These are phyloP conservation scores for Cryphonectria radicalis DNA, from an alignment of 2,329 filamentous ascomycete species.

Conservation along the genomic window DNA sequence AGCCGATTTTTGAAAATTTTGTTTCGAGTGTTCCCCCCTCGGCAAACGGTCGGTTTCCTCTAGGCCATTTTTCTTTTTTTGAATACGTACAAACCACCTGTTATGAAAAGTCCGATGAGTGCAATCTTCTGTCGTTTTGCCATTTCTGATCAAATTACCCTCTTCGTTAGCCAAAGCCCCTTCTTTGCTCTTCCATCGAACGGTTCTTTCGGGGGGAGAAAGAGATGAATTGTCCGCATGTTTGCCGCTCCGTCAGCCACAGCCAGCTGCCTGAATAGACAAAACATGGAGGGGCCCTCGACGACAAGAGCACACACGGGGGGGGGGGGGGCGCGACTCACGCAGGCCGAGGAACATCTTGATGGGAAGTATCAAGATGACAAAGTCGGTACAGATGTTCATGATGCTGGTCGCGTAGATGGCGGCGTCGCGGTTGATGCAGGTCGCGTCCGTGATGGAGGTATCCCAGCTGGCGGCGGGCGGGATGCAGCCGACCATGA, in stretches of 20 bases:
- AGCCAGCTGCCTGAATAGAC: too few relatives aligned
- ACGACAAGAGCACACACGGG: neutral
- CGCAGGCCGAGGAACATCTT: neutral
- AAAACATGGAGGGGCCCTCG: too few relatives aligned
- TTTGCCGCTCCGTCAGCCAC: too few relatives aligned
- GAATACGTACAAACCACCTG: conserved; percentile 2
- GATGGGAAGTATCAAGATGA: neutral
- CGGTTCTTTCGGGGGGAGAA: too few relatives aligned
- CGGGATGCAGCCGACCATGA: conserved; percentile 3
- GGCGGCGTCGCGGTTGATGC: conserved; percentile 2
- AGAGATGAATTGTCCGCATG: too few relatives aligned
- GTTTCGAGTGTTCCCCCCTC: neutral
- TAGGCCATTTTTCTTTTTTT: neutral
- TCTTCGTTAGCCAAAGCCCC: neutral
- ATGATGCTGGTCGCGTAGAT: conserved; percentile 1
- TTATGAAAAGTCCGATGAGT: neutral
- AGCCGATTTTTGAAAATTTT: neutral
- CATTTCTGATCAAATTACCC: neutral
- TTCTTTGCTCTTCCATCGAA: too few relatives aligned
- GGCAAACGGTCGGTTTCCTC: neutral
- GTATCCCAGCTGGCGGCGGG: neutral
- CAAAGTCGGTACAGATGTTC: conserved; percentile 5
- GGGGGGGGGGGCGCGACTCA: neutral
- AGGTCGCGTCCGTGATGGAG: conserved; percentile 4
- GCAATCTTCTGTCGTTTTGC: neutral